Evolutionary conservation across 345 rosid genomes (phyloP), one percentile per base, ranked within the genome.

Genomic region (Eutrema yunnanense): DNA sequence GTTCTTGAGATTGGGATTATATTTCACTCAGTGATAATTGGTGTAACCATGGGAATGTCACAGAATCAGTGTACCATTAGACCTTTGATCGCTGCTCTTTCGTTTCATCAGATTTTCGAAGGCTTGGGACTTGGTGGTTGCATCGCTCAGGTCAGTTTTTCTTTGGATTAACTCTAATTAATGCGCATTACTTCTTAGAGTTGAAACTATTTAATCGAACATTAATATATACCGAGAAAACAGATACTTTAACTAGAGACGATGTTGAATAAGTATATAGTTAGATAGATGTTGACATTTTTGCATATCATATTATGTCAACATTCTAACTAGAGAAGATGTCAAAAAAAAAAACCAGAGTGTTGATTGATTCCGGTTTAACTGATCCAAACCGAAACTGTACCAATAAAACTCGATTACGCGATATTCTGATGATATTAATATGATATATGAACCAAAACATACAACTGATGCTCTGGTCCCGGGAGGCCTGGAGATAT

Each of bases 51-150:
- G 98, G 98, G 98, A 13, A 94, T 91, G 97, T 91, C 97, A 8
- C 97, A 94, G 65, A 94, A 94, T 43, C 76, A 86, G 85, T 94
- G 98, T 62, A 94, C 97, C 2, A 94, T 94, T 41, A 74, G 84
- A 68, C 98, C 98, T 4, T 90, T 94, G 12, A 86, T 91, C 9
- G 93, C 87, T 37, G 96, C 98, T 0, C 90, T 94, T 22, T 87
- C 96, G 3, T 94, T 94, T 72, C 98, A 94, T 58, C 97, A 94
- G 82, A 86, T 91, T 73, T 94, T 94, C 14, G 97, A 94, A 72
- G 98, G 97, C 30, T 86, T 94, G 83, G 98, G 96, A 4, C 98
- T 94, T 38, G 98, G 98, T 48, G 98, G 98, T 62, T 94, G 98
- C 89, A 91, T 94, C 51, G 98, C 96, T 59, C 98, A 91, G 97